These are phyloP conservation scores for Daldinia caldariorum DNA, from an alignment of 495 filamentous ascomycete species.

Conservation along the genomic window DNA sequence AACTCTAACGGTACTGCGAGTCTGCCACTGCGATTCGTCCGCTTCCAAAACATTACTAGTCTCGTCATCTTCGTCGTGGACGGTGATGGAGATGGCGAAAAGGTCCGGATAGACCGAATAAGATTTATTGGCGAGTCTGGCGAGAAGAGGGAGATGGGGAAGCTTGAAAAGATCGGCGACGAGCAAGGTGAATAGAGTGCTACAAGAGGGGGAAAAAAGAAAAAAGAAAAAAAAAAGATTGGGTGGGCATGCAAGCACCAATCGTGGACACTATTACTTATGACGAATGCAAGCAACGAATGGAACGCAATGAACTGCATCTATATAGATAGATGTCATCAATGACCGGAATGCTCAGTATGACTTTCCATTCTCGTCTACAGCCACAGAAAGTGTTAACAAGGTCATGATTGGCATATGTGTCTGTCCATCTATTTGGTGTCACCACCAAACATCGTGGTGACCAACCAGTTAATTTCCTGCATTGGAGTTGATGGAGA, in stretches of 20 bases:
- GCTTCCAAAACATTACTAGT: slow-evolving; percentile 91
- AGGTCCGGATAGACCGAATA: slow-evolving; percentile 85
- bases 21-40: slow-evolving; percentile 87
- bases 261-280: slow-evolving; percentile 28
- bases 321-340: slow-evolving; percentile 37
- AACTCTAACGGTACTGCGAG: slow-evolving; percentile 88
- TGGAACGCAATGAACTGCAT: slow-evolving; percentile 21
- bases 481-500: slow-evolving; percentile 11
- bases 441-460: slow-evolving; percentile 6
- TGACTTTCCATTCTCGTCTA: slow-evolving; percentile 4
- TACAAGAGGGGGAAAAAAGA: not conserved
- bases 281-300: slow-evolving; percentile 25
- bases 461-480: slow-evolving; percentile 2
- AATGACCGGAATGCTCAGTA: slow-evolving; percentile 12
- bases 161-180: slow-evolving; percentile 94
- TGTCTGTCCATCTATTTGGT: slow-evolving; percentile 21
- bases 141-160: slow-evolving; percentile 90
- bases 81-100: slow-evolving; percentile 86
- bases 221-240: not conserved
- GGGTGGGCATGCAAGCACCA: slow-evolving; percentile 23
- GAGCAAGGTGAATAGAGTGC: slow-evolving; percentile 67
- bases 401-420: slow-evolving; percentile 10
- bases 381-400: not conserved
- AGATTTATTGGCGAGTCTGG: slow-evolving; percentile 91
- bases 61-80: slow-evolving; percentile 90